Base-by-base conservation (phyloP, 129 eudicot genomes). In the Calendula officinalis region DNA sequence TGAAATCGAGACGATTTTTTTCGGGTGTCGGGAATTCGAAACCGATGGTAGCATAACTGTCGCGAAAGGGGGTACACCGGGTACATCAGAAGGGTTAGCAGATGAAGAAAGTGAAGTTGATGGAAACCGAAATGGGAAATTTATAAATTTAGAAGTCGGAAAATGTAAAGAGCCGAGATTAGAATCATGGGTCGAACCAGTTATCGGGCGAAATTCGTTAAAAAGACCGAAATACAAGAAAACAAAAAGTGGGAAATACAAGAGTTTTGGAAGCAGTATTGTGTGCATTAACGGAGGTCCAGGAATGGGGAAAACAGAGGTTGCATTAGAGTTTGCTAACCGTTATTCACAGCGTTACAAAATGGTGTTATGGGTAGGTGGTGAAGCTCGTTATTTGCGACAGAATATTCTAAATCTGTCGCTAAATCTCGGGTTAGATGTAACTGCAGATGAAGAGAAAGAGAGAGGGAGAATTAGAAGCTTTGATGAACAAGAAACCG, bases 361-460 rank as follows among this genome's bases (percentile, higher is more conserved):
- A 71, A 84, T 83, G 97, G 95, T 90, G 8, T 78, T 90, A 53
- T 90, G 97, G 97, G 84, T 87, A 6, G 89, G 97, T 7, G 97
- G 97, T 0, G 97, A 90, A 74, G 87, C 90, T 49, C 79, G 78
- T 36, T 80, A 79, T 66, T 84, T 90, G 68, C 78, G 95, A 70
- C 97, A 90, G 48, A 91, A 87, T 42, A 82, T 87, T 75, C 64
- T 84, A 17, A 91, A 91, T 47, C 13, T 87, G 51, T 91, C 97
- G 1, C 13, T 81, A 55, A 82, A 78, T 62, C 63, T 91, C 56
- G 95, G 94, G 15, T 71, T 87, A 46, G 95, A 91, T 69, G 85
- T 91, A 48, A 91, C 86, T 64, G 95, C 95, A 17, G 97, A 91
- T 70, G 85, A 81, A 45, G 97, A 91, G 81, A 87, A 82, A 80